A percentile compares a stretch with the other conserved stretches of the same genome.
phyloP scores from a whole-genome alignment of 345 rosid species.

The Pistacia vera region DNA sequence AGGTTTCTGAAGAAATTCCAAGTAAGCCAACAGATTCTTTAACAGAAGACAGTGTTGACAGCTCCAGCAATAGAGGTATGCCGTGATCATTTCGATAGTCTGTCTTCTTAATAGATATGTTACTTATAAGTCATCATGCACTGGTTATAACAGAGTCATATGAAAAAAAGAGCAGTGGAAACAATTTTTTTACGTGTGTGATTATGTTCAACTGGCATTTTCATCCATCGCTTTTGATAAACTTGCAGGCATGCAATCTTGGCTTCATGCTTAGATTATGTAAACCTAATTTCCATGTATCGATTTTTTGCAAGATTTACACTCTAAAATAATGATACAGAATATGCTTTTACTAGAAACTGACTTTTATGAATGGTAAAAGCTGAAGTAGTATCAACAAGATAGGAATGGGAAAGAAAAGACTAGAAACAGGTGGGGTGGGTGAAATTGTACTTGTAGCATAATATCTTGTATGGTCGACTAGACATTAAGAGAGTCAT shows the following conservation, averaged over 20 bases:
- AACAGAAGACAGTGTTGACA: constrained; percentile 27
- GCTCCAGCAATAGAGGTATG: constrained; percentile 40
- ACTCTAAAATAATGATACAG: no score
- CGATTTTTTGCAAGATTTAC: neutral
- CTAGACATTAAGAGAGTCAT: neutral
- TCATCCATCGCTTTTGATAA: no score
- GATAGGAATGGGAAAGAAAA: neutral
- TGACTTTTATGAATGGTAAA: neutral
- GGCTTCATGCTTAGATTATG: no score
- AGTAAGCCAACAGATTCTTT: constrained; percentile 57
- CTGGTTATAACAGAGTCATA: no score
- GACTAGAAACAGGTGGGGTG: neutral
- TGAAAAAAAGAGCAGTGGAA: neutral
- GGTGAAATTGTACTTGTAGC: neutral
- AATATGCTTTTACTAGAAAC: no score
- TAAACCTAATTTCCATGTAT: no score
- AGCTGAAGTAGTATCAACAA: neutral
- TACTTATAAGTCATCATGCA: neutral
- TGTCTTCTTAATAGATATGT: neutral
- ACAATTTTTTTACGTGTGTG: neutral
- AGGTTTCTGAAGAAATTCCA: constrained; percentile 42
- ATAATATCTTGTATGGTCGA: neutral
- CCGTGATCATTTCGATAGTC: neutral
- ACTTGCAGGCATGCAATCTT: no score
- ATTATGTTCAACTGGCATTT: no score